Evolutionary conservation across 305 asterid species (phyloP), one percentile per base, ranked within the genome.

Genomic region (Solanum hybrid): DNA sequence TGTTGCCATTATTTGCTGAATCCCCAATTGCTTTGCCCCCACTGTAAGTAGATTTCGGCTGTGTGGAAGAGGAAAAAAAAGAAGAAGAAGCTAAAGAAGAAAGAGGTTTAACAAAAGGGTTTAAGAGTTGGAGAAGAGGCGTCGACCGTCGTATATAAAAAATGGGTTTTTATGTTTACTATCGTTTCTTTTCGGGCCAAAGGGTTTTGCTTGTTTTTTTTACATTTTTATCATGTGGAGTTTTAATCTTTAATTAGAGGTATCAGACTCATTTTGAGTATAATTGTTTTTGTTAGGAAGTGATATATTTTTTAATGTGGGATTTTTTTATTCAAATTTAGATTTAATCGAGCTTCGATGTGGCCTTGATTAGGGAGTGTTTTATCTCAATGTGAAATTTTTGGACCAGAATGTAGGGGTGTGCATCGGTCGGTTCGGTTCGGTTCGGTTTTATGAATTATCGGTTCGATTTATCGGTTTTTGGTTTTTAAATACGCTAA

Each of bases 1-100:
- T n/a, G 95, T 89, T 29, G 94, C 93, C 95, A 93, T 93, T 51
- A 34, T 83, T 57, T 29, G 31, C 87, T 45, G 75, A 83, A 15
- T 83, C 77, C 32, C 77, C 32, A 83, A 27, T 83, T 83, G 73
- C 33, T 17, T 20, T 29, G 14, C 87, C 61, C 61, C 33, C 32
- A 79, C 85, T 22, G 85, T 36, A 36, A 20, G 85, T 32, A 33
- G 26, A 37, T 29, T 51, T 82, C n/a, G 34, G 87, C 72, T 29
- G 15, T 27, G 38, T 8, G 9, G 88, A 14, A n/a, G 11, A 33
- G 4, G 45, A 3, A 33, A 22, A 20, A 11, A 12, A 11, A 70
- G 7, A 13, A 79, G 10, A 27, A 82, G 37, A 20, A 20, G 26
- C 24, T 24, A 9, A 10, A 10, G 10, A 39, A 27, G 87, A 4